phyloP scores from a whole-genome alignment of 2,329 filamentous ascomycete species.

The Trichoderma asperellum region DNA sequence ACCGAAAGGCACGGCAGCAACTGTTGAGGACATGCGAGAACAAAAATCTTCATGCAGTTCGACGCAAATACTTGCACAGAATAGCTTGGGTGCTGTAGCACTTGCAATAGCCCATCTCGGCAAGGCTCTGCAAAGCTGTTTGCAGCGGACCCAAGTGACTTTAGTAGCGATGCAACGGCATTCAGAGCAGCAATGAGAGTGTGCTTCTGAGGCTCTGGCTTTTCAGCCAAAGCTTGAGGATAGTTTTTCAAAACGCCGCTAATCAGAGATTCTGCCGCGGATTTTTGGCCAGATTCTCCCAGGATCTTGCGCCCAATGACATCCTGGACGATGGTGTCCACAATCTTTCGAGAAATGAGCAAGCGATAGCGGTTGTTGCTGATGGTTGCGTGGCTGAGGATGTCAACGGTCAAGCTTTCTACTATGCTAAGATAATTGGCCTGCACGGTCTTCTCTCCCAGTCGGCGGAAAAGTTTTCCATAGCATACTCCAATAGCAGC shows the following conservation, averaged over 20 bases:
- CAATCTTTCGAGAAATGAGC: conserved; percentile 80
- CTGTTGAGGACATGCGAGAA: conserved; percentile 89
- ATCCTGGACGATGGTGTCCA: conserved; percentile 81
- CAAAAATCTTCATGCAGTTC: conserved; percentile 82
- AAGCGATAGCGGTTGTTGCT: conserved; percentile 85
- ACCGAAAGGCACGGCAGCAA: conserved; percentile 89
- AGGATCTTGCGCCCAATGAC: conserved; percentile 80
- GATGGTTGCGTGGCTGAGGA: conserved; percentile 76
- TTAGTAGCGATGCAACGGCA: conserved; percentile 77
- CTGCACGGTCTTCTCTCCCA: conserved; percentile 85
- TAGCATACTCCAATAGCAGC: conserved; percentile 89
- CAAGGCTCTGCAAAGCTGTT: conserved; percentile 79
- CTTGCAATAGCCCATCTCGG: conserved; percentile 84
- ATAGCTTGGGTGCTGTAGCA: conserved; percentile 92
- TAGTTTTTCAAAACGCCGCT: conserved; percentile 94
- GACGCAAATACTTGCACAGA: conserved; percentile 92
- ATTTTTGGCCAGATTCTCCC: conserved; percentile 85
- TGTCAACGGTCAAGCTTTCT: conserved; percentile 76
- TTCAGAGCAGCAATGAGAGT: conserved; percentile 78
- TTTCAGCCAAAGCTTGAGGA: conserved; percentile 84
- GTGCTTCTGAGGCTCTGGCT: conserved; percentile 86
- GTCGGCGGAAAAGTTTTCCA: conserved; percentile 73
- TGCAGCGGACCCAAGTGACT: conserved; percentile 79
- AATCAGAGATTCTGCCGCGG: conserved; percentile 78
- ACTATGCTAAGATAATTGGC: conserved; percentile 80